A percentile compares a stretch with the other conserved stretches of the same genome.
phyloP scores from a whole-genome alignment of 352 stramenopile species.

The Phytophthora gonapodyides region DNA sequence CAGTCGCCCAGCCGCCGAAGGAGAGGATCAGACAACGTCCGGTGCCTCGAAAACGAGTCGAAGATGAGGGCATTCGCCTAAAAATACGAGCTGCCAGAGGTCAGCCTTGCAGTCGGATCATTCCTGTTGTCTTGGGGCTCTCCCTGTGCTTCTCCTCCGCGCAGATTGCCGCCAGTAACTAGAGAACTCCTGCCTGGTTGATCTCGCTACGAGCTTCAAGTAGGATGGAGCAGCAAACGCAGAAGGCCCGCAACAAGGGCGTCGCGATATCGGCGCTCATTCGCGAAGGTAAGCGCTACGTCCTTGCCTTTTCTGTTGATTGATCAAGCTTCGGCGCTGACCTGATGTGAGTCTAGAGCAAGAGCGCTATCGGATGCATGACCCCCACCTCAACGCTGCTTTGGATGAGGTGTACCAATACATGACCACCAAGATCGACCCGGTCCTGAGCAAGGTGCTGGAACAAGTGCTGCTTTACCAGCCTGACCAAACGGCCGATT shows the following conservation, averaged over 20 bases:
- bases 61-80: conserved; percentile 39
- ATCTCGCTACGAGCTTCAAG: background rate
- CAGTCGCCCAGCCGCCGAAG: conserved; percentile 7
- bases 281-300: conserved; percentile 43
- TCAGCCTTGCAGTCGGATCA: conserved; percentile 14
- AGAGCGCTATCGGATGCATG: conserved; percentile 57
- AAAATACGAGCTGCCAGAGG: conserved; percentile 38
- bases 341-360: conserved; percentile 47
- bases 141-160: background rate
- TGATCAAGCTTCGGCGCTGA: background rate
- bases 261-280: conserved; percentile 50
- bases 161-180: background rate
- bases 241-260: conserved; percentile 64
- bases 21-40: conserved; percentile 16
- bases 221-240: conserved; percentile 43
- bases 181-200: background rate
- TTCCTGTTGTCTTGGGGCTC: conserved; percentile 12
- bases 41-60: conserved; percentile 14
- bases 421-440: conserved; percentile 69
- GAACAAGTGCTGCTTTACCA: conserved; percentile 78
- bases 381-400: conserved; percentile 49
- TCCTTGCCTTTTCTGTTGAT: background rate
- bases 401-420: conserved; percentile 74
- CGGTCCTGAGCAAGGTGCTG: conserved; percentile 60
- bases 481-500: conserved; percentile 73